These are phyloP conservation scores for Heliocybe sulcata DNA, from an alignment of 1,284 basidiomycete species.

Conservation along the genomic window DNA sequence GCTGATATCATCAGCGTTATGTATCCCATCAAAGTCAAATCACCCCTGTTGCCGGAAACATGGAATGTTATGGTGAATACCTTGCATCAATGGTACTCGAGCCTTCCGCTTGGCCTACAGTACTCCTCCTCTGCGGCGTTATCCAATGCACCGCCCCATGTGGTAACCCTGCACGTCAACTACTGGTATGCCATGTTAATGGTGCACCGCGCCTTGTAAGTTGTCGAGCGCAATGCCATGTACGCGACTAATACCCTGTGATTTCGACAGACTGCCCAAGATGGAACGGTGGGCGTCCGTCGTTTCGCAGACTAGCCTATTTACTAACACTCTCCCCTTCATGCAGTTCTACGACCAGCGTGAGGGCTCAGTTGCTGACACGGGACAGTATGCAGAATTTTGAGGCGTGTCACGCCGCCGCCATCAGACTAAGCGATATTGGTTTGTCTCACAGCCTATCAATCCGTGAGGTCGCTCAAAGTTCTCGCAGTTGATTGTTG, in stretches of 20 bases:
- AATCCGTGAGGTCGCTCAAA: too few species aligned
- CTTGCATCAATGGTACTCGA: slow-evolving; percentile 72
- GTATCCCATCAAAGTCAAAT: slow-evolving; percentile 61
- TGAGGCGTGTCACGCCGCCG: slow-evolving; percentile 71
- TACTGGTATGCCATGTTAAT: slow-evolving; percentile 79
- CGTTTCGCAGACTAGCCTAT: too few species aligned
- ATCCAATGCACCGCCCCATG: slow-evolving; percentile 54
- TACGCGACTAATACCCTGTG: too few species aligned
- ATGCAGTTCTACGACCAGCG: too few species aligned
- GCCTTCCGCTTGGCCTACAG: slow-evolving; percentile 60
- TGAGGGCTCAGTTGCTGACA: slow-evolving; percentile 42
- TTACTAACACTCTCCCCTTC: too few species aligned
- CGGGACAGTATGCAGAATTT: slow-evolving; percentile 25
- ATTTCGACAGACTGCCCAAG: too few species aligned
- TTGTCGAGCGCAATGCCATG: background rate
- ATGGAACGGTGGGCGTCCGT: too few species aligned
- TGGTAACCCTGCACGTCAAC: slow-evolving; percentile 62
- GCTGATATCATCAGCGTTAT: slow-evolving; percentile 63
- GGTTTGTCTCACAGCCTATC: slow-evolving; percentile 27
- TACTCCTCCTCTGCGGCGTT: slow-evolving; percentile 46
- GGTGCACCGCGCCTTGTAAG: slow-evolving; percentile 78
- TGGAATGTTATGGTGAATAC: slow-evolving; percentile 55
- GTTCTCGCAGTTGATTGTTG: slow-evolving; percentile 52
- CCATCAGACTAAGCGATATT: slow-evolving; percentile 68
- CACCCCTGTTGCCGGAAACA: slow-evolving; percentile 36